phyloP scores from a whole-genome alignment of 1,284 basidiomycete genomes.

The Ganoderma multipileum region DNA sequence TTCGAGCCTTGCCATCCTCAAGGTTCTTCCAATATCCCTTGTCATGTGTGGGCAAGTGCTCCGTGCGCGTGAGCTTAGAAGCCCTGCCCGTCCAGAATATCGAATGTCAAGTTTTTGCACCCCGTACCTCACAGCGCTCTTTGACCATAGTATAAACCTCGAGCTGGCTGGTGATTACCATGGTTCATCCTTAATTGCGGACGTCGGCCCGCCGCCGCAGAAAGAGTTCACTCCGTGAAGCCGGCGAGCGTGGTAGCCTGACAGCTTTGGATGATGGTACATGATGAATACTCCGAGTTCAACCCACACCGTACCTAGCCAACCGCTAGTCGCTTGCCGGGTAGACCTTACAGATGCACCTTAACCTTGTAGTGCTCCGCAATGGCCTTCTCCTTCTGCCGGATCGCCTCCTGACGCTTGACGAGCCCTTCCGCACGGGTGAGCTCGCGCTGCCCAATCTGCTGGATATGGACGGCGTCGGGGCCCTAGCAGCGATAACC shows the following conservation, averaged over 20 bases:
- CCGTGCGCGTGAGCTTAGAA: no score
- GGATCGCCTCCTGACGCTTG: slow-evolving; percentile 58
- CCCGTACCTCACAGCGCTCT: no score
- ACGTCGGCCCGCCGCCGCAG: neutral
- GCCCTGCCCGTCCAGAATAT: no score
- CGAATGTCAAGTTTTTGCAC: no score
- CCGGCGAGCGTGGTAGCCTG: neutral
- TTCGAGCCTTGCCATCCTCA: no score
- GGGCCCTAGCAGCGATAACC: slow-evolving; percentile 67
- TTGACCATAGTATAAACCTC: no score
- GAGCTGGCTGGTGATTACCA: no score
- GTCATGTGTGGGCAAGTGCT: no score
- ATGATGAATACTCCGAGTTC: neutral
- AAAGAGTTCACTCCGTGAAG: neutral
- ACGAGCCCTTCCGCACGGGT: slow-evolving; percentile 68
- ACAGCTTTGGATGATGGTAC: neutral
- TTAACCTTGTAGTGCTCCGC: slow-evolving; percentile 67
- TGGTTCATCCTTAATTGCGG: neutral
- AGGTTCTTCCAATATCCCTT: no score
- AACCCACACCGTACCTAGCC: neutral
- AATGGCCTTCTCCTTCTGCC: slow-evolving; percentile 65
- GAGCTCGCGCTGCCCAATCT: slow-evolving; percentile 89
- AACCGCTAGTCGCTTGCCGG: neutral
- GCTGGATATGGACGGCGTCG: slow-evolving; percentile 93
- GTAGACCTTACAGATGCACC: slow-evolving; percentile 35